A percentile compares a stretch with the other conserved stretches of the same genome.
Evolutionary conservation across 176 grass and related monocot genomes (phyloP).

Genomic region (Ensete ventricosum): DNA sequence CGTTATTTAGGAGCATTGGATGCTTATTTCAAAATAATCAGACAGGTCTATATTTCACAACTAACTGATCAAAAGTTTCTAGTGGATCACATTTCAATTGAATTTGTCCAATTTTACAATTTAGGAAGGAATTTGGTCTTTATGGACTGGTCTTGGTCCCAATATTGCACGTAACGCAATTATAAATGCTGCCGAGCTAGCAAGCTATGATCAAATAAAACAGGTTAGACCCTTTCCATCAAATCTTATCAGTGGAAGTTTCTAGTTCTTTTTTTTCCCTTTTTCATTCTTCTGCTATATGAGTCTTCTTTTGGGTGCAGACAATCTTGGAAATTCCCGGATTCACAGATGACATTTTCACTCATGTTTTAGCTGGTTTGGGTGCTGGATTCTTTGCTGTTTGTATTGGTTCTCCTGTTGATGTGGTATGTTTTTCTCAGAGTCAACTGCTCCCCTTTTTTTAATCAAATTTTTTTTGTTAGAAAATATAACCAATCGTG

Average conservation of each 20-base stretch:
- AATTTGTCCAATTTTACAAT: background rate
- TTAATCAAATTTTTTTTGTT: background rate
- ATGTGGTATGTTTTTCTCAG: constrained; percentile 56
- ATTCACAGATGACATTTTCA: constrained; percentile 83
- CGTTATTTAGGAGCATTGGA: constrained; percentile 73
- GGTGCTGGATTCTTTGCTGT: constrained; percentile 96
- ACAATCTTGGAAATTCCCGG: constrained; percentile 85
- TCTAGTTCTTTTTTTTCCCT: background rate
- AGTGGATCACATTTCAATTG: background rate
- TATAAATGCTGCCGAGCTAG: constrained; percentile 91
- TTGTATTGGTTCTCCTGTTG: constrained; percentile 87
- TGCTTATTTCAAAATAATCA: constrained; percentile 69
- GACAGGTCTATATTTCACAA: constrained; percentile 27
- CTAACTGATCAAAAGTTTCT: background rate
- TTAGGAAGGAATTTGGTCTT: constrained; percentile 59
- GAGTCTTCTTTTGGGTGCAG: constrained; percentile 25
- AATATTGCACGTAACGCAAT: constrained; percentile 81
- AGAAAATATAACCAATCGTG: background rate
- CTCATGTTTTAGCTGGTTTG: constrained; percentile 76
- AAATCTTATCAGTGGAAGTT: background rate
- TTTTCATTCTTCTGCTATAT: background rate
- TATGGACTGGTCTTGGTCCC: constrained; percentile 78
- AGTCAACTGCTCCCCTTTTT: background rate
- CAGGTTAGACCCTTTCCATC: constrained; percentile 27
- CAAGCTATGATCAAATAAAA: constrained; percentile 97